Evolutionary conservation across 441 rosid genomes (phyloP).

Genomic region (Isatis lusitanica): DNA sequence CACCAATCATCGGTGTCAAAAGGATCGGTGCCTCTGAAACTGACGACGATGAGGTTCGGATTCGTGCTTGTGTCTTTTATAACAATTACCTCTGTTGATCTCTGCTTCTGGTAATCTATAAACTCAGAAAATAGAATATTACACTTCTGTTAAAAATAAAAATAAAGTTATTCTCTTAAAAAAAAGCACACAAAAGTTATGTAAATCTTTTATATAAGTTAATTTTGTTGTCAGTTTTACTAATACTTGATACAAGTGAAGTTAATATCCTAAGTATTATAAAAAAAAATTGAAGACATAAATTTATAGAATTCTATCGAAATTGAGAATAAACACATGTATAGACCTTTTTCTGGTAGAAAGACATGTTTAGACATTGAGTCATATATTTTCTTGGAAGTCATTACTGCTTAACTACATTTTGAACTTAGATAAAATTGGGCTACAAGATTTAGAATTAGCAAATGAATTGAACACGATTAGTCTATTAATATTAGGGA

Average conservation of each 20-base stretch:
- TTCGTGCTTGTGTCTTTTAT: constrained; percentile 46
- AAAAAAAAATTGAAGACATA: background rate
- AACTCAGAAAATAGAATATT: background rate
- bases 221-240: background rate
- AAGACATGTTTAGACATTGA: background rate
- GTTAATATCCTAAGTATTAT: background rate
- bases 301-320: background rate
- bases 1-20: constrained; percentile 59
- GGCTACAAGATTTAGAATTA: background rate
- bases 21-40: constrained; percentile 81
- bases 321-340: background rate
- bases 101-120: constrained; percentile 42
- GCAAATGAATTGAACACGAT: background rate
- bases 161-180: background rate
- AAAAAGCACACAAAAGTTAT: background rate
- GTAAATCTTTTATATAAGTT: no score
- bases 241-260: background rate
- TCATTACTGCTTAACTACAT: background rate
- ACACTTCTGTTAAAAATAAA: background rate
- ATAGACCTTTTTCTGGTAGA: background rate
- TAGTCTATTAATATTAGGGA: background rate
- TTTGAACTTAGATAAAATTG: background rate
- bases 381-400: background rate
- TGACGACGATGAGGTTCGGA: constrained; percentile 52
- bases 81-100: constrained; percentile 61